These are phyloP conservation scores for Triangularia setosa DNA, from an alignment of 2,329 filamentous ascomycete species.

Conservation along the genomic window DNA sequence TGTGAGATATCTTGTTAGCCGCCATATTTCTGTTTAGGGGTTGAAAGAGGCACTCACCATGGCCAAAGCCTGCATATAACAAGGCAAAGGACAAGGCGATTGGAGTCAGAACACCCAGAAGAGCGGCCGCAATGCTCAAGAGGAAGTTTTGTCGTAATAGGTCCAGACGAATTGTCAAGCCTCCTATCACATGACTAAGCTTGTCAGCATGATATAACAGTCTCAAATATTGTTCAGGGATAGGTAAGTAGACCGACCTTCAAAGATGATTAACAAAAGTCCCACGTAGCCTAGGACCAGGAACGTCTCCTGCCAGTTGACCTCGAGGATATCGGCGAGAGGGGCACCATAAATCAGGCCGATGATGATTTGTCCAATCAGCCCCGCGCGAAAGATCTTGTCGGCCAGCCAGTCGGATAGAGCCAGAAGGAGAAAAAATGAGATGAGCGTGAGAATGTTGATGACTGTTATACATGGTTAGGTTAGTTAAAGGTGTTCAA, in stretches of 20 bases:
- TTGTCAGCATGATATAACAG: not conserved
- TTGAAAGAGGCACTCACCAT: slow-evolving; percentile 25
- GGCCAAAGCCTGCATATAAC: slow-evolving; percentile 41
- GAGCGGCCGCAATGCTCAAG: slow-evolving; percentile 39
- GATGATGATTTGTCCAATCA: slow-evolving; percentile 45
- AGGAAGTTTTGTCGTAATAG: slow-evolving; percentile 42
- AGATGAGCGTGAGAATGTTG: slow-evolving; percentile 39
- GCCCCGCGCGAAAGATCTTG: slow-evolving; percentile 40
- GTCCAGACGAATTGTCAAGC: slow-evolving; percentile 43
- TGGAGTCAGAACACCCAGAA: slow-evolving; percentile 43
- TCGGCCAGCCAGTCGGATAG: slow-evolving; percentile 39
- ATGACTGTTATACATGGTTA: slow-evolving; percentile 29
- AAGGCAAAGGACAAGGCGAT: slow-evolving; percentile 43
- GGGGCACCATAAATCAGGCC: slow-evolving; percentile 45
- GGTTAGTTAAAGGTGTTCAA: not conserved
- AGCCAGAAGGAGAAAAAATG: slow-evolving; percentile 43
- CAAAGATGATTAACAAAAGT: slow-evolving; percentile 47
- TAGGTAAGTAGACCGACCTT: slow-evolving; percentile 28
- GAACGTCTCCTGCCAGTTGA: slow-evolving; percentile 43
- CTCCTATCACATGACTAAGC: too few relatives aligned
- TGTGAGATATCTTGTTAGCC: not conserved
- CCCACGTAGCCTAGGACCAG: slow-evolving; percentile 45
- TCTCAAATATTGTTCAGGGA: too few relatives aligned
- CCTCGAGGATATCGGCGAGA: slow-evolving; percentile 40
- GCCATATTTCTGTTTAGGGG: not conserved